phyloP scores from a whole-genome alignment of 2,329 filamentous ascomycete genomes.

The Nothomitra cinnamomea region DNA sequence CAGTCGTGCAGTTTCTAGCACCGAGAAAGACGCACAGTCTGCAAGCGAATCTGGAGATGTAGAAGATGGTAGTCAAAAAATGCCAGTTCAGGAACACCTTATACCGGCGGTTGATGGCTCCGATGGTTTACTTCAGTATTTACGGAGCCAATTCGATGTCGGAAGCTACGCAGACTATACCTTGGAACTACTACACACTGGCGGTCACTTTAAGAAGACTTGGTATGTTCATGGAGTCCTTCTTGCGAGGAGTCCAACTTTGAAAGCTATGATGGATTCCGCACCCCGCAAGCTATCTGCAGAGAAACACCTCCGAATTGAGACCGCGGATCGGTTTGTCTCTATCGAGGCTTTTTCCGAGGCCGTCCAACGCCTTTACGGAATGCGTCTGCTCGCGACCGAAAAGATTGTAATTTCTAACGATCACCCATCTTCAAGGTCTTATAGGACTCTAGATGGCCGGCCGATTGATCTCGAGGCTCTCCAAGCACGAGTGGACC shows the following conservation, averaged over 20 bases:
- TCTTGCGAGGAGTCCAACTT: conserved; percentile 17
- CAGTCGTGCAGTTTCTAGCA: not conserved
- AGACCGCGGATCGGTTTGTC: conserved; percentile 1
- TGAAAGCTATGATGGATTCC: not conserved
- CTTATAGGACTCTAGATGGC: not conserved
- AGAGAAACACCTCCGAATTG: not conserved
- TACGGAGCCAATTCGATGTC: conserved; percentile 19
- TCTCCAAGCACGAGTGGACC: not conserved
- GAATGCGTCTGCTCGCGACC: not conserved
- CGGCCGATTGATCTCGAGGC: not conserved
- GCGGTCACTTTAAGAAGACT: conserved; percentile 15
- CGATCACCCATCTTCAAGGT: not conserved
- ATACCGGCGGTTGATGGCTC: not conserved
- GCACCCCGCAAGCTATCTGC: not conserved
- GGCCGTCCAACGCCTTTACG: conserved; percentile 3
- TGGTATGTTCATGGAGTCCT: conserved; percentile 21
- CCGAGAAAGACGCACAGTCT: not conserved
- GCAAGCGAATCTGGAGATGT: not conserved
- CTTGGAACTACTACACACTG: conserved; percentile 18
- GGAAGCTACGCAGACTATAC: conserved; percentile 21
- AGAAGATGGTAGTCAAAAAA: not conserved
- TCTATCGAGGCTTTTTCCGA: not conserved
- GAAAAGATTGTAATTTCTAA: not conserved
- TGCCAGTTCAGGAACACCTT: not conserved
- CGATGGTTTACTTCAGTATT: conserved; percentile 12